phyloP scores from a whole-genome alignment of 2,329 filamentous ascomycete species.

The Colletotrichum karsti region DNA sequence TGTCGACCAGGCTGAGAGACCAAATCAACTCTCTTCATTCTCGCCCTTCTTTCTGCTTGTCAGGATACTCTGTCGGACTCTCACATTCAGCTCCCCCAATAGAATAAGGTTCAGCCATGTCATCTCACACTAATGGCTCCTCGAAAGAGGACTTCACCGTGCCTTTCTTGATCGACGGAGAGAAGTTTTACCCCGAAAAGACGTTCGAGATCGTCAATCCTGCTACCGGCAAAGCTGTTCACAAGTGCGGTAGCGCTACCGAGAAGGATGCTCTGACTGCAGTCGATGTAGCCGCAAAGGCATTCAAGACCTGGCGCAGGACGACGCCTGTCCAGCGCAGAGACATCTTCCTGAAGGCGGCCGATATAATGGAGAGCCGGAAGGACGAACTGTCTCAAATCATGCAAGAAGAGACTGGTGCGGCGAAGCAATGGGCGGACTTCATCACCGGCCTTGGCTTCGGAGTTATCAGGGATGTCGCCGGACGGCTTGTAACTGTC shows the following conservation, averaged over 20 bases:
- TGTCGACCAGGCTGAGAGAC: too few relatives aligned
- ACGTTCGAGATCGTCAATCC: conserved; percentile 68
- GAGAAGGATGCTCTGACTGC: conserved; percentile 62
- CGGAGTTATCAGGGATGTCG: conserved; percentile 47
- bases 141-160: conserved; percentile 32
- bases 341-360: conserved; percentile 69
- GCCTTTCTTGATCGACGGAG: conserved; percentile 53
- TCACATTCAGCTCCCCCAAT: background rate
- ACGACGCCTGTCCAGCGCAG: conserved; percentile 65
- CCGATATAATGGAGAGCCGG: conserved; percentile 63
- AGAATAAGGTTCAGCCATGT: conserved; percentile 9
- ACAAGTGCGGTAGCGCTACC: conserved; percentile 62
- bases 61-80: too few relatives aligned
- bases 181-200: conserved; percentile 53
- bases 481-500: conserved; percentile 43
- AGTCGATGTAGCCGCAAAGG: conserved; percentile 58
- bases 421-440: conserved; percentile 33
- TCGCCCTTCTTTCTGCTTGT: background rate
- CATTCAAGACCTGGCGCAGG: conserved; percentile 70
- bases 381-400: conserved; percentile 62
- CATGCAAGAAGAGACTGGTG: conserved; percentile 53
- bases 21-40: too few relatives aligned
- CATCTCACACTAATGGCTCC: background rate
- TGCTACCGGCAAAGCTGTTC: conserved; percentile 57
- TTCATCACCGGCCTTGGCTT: conserved; percentile 44